Conservation (phyloP, 257 asterid genomes). For the Linderniella brevidens region DNA sequence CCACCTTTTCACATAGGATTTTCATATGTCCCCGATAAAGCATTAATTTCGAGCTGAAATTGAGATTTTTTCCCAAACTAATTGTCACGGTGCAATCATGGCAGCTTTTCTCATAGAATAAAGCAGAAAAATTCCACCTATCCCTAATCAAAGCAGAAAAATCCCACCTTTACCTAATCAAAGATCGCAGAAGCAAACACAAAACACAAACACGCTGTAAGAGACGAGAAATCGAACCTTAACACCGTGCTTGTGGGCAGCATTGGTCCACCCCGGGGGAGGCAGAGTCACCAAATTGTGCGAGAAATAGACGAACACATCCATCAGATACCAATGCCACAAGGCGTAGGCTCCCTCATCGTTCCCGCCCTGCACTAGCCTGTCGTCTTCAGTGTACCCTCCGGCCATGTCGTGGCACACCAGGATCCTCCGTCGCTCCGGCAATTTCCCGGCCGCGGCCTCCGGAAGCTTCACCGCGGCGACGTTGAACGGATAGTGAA, state of each 20-base stretch:
- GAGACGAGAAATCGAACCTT: slow-evolving; percentile 28
- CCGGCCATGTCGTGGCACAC: slow-evolving; percentile 94
- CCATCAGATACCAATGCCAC: slow-evolving; percentile 97
- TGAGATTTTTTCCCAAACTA: no score
- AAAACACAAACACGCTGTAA: not conserved
- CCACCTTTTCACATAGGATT: not conserved
- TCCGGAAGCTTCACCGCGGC: slow-evolving; percentile 32
- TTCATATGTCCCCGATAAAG: not conserved
- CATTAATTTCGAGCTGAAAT: not conserved
- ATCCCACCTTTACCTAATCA: not conserved
- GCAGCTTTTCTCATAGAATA: no score
- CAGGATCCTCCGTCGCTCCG: slow-evolving; percentile 46
- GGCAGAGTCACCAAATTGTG: slow-evolving; percentile 80
- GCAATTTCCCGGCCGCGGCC: slow-evolving; percentile 16
- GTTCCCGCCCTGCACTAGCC: slow-evolving; percentile 65
- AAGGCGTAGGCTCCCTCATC: slow-evolving; percentile 61
- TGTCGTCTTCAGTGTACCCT: slow-evolving; percentile 63
- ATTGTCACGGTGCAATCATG: no score
- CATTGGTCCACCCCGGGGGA: slow-evolving; percentile 86
- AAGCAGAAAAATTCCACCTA: no score
- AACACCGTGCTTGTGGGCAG: slow-evolving; percentile 85
- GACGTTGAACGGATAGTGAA: slow-evolving; percentile 59
- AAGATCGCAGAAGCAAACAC: not conserved
- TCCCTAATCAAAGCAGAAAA: not conserved
- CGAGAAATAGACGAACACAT: slow-evolving; percentile 80